These are phyloP conservation scores for Emergomyces africanus DNA, from an alignment of 2,329 filamentous ascomycete genomes.

Conservation along the genomic window DNA sequence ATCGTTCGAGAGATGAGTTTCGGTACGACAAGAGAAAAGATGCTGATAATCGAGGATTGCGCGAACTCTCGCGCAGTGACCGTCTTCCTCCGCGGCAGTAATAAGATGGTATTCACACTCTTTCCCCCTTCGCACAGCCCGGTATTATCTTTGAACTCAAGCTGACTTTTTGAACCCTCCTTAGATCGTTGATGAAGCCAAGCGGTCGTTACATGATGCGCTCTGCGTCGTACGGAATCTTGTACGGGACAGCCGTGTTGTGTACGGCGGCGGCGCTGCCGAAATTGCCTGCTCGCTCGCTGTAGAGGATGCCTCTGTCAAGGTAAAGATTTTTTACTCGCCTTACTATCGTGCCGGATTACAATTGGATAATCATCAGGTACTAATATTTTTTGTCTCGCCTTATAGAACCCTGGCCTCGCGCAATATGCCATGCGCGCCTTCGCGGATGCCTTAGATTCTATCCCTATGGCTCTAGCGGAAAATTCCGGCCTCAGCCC, in stretches of 20 bases:
- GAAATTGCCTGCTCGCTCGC: conserved; percentile 96
- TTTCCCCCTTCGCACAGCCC: neutral
- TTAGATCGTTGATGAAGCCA: conserved; percentile 96
- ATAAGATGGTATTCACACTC: conserved; percentile 74
- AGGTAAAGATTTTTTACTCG: conserved; percentile 33
- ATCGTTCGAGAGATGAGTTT: conserved; percentile 92
- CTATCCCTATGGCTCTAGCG: conserved; percentile 86
- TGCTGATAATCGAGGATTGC: conserved; percentile 98
- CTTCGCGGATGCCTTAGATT: conserved; percentile 87
- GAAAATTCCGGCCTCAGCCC: conserved; percentile 96
- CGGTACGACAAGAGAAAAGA: conserved; percentile 96
- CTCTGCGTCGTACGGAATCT: conserved; percentile 96
- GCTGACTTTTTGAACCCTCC: conserved; percentile 1
- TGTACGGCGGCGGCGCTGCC: conserved; percentile 92
- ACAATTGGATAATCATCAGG: neutral
- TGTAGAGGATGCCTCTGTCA: conserved; percentile 85
- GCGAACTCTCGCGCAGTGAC: conserved; percentile 96
- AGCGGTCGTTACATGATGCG: conserved; percentile 92
- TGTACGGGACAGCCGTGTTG: conserved; percentile 89
- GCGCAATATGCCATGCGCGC: conserved; percentile 99
- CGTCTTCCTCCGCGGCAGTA: conserved; percentile 90
- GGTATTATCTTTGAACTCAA: neutral
- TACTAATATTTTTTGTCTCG: conserved; percentile 1
- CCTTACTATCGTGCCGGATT: neutral
- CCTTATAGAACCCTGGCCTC: conserved; percentile 64